Evolutionary conservation across 73 alveolate species (phyloP).

Genomic region (Halteria grandinella): DNA sequence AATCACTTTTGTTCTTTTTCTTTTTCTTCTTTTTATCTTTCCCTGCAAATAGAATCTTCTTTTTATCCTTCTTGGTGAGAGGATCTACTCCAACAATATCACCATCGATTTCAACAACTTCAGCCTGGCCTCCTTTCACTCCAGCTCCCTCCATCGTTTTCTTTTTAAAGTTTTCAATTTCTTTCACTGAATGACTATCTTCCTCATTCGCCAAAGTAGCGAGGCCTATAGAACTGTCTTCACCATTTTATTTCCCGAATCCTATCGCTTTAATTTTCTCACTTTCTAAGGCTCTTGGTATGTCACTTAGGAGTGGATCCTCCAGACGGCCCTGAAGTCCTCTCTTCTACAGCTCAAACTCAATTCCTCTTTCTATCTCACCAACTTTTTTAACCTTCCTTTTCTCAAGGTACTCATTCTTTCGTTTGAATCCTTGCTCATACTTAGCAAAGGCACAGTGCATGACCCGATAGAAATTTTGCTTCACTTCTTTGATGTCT

Average conservation of each 20-base stretch:
- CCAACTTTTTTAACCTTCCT: slow-evolving; percentile 26
- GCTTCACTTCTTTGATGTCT: slow-evolving; percentile 22
- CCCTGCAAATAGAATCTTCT: too few species aligned
- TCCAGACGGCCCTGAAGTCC: slow-evolving; percentile 26
- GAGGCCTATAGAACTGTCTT: slow-evolving; percentile 27
- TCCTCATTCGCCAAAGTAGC: slow-evolving; percentile 28
- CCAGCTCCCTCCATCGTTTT: too few species aligned
- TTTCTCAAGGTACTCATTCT: slow-evolving; percentile 35
- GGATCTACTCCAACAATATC: too few species aligned
- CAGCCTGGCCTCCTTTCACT: too few species aligned
- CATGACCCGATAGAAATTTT: slow-evolving; percentile 33
- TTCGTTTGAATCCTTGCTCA: slow-evolving; percentile 38
- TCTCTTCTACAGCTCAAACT: slow-evolving; percentile 24
- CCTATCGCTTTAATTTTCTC: too few species aligned
- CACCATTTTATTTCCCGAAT: too few species aligned
- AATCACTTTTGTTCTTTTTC: too few species aligned
- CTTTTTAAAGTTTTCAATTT: neutral
- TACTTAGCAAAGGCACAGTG: slow-evolving; percentile 43
- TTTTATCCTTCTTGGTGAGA: too few species aligned
- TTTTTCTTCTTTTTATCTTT: too few species aligned
- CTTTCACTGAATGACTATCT: slow-evolving; percentile 17
- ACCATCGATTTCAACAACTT: too few species aligned
- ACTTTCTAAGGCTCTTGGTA: too few species aligned
- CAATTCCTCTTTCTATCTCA: slow-evolving; percentile 39
- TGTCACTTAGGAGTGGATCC: slow-evolving; percentile 24